Base-by-base conservation (phyloP, 2,329 filamentous ascomycete genomes). In the Neonectria coccinea region DNA sequence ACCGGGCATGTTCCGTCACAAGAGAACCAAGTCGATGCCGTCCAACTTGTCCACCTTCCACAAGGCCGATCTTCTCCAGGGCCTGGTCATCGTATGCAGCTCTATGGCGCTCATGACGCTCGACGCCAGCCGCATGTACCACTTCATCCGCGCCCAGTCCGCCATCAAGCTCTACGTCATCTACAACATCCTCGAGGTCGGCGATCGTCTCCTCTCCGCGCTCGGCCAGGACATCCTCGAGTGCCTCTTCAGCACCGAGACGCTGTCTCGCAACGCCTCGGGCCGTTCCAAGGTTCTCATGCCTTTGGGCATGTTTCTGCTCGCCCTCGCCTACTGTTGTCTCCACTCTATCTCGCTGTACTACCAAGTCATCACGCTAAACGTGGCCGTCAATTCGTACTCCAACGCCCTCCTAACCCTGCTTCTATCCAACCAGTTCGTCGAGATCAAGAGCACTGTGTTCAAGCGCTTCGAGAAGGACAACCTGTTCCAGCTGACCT, bases 381-480 rank as follows among this genome's bases (percentile, higher is more conserved):
- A 99, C 68, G 97, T 99, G 4, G 96, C 96, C 0, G 95, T 99
- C 72, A 99, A 99, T 79, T 97, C 95, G 0, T 99, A 99, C 79
- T 97, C 94, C 0, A 99, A 99, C 75, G 95, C 96, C 0, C 84
- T 99, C 5, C 85, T 99, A 36, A 97, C 96, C 0, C 86, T 99
- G 1, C 84, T 99, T 2, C 88, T 99, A 76, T 97, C 94, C 7
- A 99, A 98, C 75, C 97, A 99, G 76, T 99, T 99, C 74, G 96
- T 99, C 47, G 96, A 99, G 81, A 97, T 99, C 84, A 99, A 99
- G 76, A 93, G 93, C 65, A 97, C 94, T 0, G 97, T 99, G 1
- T 99, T 99, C 84, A 98, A 99, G 82, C 96, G 95, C 65, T 97
- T 98, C 68, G 96, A 99, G 74, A 98, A 97, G 78, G 96, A 99